Evolutionary conservation across 306 rosid genomes (phyloP).

Genomic region (Vicia faba): DNA sequence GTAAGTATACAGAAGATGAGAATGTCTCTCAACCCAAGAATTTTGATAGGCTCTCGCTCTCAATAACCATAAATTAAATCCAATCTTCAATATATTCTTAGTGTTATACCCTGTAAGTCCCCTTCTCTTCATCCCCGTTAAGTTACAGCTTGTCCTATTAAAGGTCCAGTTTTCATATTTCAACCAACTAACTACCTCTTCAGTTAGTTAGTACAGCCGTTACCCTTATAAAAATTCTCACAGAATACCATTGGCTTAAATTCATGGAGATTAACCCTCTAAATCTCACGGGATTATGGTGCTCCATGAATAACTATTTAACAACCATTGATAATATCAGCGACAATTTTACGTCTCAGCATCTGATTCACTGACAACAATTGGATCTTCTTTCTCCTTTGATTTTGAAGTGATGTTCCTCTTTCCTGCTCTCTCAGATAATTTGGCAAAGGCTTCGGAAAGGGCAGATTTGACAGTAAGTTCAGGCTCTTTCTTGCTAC

Average conservation of each 20-base stretch:
- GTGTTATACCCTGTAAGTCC: not conserved
- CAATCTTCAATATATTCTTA: not conserved
- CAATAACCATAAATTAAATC: not conserved
- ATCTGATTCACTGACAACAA: slow-evolving; percentile 33
- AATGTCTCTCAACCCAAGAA: slow-evolving; percentile 5
- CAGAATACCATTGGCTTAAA: not conserved
- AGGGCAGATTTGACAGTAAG: slow-evolving; percentile 75
- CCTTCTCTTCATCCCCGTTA: slow-evolving; percentile 19
- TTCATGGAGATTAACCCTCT: slow-evolving; percentile 15
- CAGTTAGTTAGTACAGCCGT: slow-evolving; percentile 3
- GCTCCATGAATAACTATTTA: slow-evolving; percentile 6
- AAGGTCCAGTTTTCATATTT: slow-evolving; percentile 11
- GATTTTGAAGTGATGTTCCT: slow-evolving; percentile 45
- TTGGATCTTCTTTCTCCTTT: slow-evolving; percentile 50
- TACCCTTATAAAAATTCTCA: slow-evolving; percentile 7
- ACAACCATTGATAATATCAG: slow-evolving; percentile 1
- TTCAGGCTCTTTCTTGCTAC: slow-evolving; percentile 60
- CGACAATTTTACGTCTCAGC: slow-evolving; percentile 33
- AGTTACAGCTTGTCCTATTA: slow-evolving; percentile 28
- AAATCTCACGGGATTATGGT: slow-evolving; percentile 4
- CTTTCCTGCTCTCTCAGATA: slow-evolving; percentile 55
- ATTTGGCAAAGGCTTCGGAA: slow-evolving; percentile 83
- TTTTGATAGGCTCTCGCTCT: slow-evolving; percentile 10
- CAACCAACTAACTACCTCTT: slow-evolving; percentile 9
- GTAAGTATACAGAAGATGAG: slow-evolving; percentile 18